phyloP scores from a whole-genome alignment of 495 filamentous ascomycete species.

The Penicillium cinerascens region DNA sequence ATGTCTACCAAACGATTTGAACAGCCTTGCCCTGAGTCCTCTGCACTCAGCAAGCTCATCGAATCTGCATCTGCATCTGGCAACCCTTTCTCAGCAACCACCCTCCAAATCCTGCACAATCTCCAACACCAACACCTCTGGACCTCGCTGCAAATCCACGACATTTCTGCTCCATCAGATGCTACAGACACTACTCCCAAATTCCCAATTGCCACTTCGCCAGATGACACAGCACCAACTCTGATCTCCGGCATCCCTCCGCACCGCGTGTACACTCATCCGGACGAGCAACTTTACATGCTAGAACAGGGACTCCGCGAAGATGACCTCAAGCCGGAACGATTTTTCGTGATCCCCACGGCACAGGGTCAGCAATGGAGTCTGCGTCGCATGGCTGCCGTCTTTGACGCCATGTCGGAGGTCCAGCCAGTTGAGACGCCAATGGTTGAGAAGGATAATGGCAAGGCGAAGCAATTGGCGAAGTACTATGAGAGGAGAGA shows the following conservation, averaged over 20 bases:
- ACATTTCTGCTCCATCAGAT: conserved; percentile 29
- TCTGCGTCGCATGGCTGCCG: conserved; percentile 64
- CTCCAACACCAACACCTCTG: conserved; percentile 85
- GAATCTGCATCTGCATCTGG: conserved; percentile 19
- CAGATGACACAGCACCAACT: conserved; percentile 40
- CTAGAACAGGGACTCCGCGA: conserved; percentile 53
- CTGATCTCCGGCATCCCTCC: conserved; percentile 88
- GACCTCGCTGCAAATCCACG: conserved; percentile 64
- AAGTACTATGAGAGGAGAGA: conserved; percentile 39
- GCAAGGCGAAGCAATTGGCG: conserved; percentile 32
- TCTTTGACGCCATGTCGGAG: conserved; percentile 70
- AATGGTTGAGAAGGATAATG: conserved; percentile 1
- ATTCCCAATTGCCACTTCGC: conserved; percentile 1
- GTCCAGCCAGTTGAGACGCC: neutral
- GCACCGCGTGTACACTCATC: conserved; percentile 81
- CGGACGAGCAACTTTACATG: conserved; percentile 83
- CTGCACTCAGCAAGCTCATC: conserved; percentile 35
- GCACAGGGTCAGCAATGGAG: conserved; percentile 82
- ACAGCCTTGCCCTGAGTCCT: conserved; percentile 17
- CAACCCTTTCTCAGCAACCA: conserved; percentile 47
- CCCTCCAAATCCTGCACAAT: conserved; percentile 70
- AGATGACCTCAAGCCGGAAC: conserved; percentile 51
- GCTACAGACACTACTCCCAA: conserved; percentile 2
- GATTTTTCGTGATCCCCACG: conserved; percentile 85
- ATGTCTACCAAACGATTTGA: conserved; percentile 14